Base-by-base conservation (phyloP, 768 basidiomycete species). In the Ramaria rubella region DNA sequence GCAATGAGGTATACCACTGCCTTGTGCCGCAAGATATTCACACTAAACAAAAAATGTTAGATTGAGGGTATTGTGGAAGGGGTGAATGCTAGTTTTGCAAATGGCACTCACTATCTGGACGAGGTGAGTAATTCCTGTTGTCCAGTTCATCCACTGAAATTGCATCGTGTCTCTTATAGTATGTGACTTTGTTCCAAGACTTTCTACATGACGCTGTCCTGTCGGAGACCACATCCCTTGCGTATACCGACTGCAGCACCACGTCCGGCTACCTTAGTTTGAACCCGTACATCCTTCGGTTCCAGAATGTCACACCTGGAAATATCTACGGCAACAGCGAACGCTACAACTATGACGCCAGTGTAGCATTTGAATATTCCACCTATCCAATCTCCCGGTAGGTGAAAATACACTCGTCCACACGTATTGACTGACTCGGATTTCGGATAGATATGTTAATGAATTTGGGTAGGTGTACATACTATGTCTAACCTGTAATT, bases 221-320 rank as follows among this genome's bases (percentile, higher is more conserved):
- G 9, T 74, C 76, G 0, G 80, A 81, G 59, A 77, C 79, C 1
- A 72, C 69, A 49, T 81, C 81, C 33, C 77, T 83, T 3, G 70
- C 81, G 8, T 83, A 82, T 58, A 82, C 80, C 0, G 80, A 79
- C 60, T 82, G 80, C 57, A 82, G 81, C 0, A 82, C 80, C 4
- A 83, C 80, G 0, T 70, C 71, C 14, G 81, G 81, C 9, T 77
- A 81, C 15, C 65, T 83, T n/a, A 79, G 75, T 57, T 68, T 82
- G 14, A 76, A 82, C 49, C 81, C 81, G 6, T 81, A 81, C 52
- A 67, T 76, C 6, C 62, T 81, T 21, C 67, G 81, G 43, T 76
- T 80, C 58, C 67, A 66, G 27, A 82, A 82, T 58, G 75, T 70
- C 12, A 81, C 80, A 3, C 62, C 66, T 3, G 81, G 80, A 3